Evolutionary conservation across 257 asterid genomes (phyloP), one percentile per base, ranked within the genome.

Genomic region (Agastache rugosa): DNA sequence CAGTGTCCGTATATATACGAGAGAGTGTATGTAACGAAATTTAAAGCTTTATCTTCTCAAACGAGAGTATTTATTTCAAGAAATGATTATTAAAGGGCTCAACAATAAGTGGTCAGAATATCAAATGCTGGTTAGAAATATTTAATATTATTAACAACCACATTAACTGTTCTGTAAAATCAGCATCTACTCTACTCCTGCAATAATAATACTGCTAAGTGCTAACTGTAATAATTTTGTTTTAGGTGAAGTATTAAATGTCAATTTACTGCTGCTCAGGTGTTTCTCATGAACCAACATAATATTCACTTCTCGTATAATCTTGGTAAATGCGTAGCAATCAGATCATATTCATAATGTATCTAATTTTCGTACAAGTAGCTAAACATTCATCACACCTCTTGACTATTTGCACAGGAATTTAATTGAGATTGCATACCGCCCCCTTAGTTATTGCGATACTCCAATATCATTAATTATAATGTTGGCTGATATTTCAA

Each of bases 201-300:
- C 19, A 23, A 25, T 25, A 23, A 56, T 56, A 23, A 19, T 54
- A 55, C 6, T 31, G 37, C 37, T 31, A 3, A 55, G 2, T 31
- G 37, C 37, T 31, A 3, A 31, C 37, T 4, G 7, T 31, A 31
- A 31, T 37, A 37, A 37, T 37, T 8, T 16, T 20, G 10, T 68
- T 79, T 10, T 80, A 58, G 89, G 74, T 82, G 66, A 75, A 51
- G 64, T 39, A 77, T 75, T 85, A 15, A 85, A 79, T 82, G 83
- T 71, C 37, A 69, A 75, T 60, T 70, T 69, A 79, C 48, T 62
- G 44, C 25, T 44, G 5, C 19, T 54, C 37, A 44, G 51, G 80
- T 34, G 63, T 54, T 69, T 34, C 65, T 29, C 59, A 47, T 34
- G 27, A 75, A 31, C 47, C 54, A 20, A 17, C 12, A 56, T 3